Evolutionary conservation across 2,329 filamentous ascomycete genomes (phyloP).

Genomic region (Botrytis paeoniae): DNA sequence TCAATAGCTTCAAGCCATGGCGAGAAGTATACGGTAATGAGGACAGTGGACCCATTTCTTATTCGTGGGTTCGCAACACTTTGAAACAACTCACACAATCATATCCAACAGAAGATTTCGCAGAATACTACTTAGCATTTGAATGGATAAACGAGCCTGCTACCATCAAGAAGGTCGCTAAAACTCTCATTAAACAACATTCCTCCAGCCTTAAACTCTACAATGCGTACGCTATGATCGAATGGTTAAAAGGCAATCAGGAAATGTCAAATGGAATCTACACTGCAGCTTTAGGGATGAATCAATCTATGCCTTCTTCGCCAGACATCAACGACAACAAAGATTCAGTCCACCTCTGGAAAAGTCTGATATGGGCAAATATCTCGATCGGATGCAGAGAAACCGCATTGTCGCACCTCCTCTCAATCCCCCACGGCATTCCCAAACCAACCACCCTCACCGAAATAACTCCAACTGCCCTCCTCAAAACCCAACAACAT

Average conservation of each 20-base stretch:
- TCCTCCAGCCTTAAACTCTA: constrained; percentile 67
- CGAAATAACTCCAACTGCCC: constrained; percentile 22
- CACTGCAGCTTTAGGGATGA: constrained; percentile 62
- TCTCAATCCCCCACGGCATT: constrained; percentile 40
- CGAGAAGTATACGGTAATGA: constrained; percentile 24
- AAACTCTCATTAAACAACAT: constrained; percentile 66
- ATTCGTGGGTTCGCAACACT: constrained; percentile 48
- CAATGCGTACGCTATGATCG: constrained; percentile 73
- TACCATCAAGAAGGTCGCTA: constrained; percentile 67
- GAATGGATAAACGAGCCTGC: constrained; percentile 54
- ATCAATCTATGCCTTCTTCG: constrained; percentile 38
- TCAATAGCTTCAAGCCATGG: constrained; percentile 24
- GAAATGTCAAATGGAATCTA: constrained; percentile 64
- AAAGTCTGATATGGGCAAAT: constrained; percentile 33
- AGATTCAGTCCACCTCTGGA: constrained; percentile 37
- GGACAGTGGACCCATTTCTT: constrained; percentile 30
- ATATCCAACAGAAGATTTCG: constrained; percentile 51
- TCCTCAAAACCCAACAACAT: constrained; percentile 54
- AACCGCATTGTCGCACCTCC: constrained; percentile 41
- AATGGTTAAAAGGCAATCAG: constrained; percentile 56
- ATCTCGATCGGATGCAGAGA: constrained; percentile 28
- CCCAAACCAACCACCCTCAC: constrained; percentile 35
- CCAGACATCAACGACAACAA: constrained; percentile 31
- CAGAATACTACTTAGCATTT: constrained; percentile 68
- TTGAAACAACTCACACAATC: constrained; percentile 56